Percentiles rank a stretch among this genome's conserved stretches.
phyloP scores from a whole-genome alignment of 495 filamentous ascomycete genomes.

The Talaromyces stipitatus region DNA sequence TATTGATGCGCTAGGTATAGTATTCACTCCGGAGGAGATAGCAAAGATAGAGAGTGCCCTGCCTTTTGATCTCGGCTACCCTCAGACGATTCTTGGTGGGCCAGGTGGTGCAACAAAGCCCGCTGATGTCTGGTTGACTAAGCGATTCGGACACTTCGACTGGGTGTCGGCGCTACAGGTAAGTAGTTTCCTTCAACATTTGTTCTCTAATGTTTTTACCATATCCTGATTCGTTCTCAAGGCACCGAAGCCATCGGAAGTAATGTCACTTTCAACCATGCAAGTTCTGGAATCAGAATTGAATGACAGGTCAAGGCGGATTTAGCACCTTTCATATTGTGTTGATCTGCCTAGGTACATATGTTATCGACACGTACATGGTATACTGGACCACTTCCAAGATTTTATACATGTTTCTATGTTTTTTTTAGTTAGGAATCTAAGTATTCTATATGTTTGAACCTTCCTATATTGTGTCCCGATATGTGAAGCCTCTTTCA shows the following conservation, averaged over 20 bases:
- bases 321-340: no score
- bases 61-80: conserved; percentile 53
- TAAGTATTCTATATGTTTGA: no score
- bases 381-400: no score
- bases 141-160: neutral
- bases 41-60: conserved; percentile 50
- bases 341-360: no score
- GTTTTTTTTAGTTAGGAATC: no score
- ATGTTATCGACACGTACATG: no score
- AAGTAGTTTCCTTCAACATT: neutral
- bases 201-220: neutral
- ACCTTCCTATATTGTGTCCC: no score
- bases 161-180: neutral
- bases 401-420: no score
- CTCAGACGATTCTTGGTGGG: conserved; percentile 18
- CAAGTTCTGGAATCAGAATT: no score
- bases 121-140: neutral
- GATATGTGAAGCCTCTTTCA: no score
- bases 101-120: neutral
- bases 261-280: neutral
- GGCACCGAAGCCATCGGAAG: neutral
- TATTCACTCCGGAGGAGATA: conserved; percentile 50
- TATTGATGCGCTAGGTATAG: conserved; percentile 50
- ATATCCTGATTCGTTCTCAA: neutral
- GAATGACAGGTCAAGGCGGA: no score